A percentile compares a stretch with the other conserved stretches of the same genome.
Evolutionary conservation across 805 yeast species (phyloP).

Genomic region (Starmerella roubikii): DNA sequence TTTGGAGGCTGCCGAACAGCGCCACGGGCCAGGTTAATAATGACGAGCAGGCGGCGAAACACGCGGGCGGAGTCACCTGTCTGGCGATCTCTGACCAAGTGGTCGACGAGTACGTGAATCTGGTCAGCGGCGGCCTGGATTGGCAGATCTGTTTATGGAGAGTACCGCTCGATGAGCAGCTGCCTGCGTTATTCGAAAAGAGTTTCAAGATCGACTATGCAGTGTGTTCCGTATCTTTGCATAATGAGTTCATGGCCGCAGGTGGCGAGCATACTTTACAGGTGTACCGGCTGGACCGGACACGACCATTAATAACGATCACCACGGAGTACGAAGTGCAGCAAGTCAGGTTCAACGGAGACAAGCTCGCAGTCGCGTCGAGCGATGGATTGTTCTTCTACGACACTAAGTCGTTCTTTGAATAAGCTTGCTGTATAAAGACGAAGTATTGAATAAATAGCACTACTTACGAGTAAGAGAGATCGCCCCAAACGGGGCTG

Average conservation of each 20-base stretch:
- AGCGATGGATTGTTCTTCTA: neutral
- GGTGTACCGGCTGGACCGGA: slow-evolving; percentile 12
- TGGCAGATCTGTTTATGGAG: slow-evolving; percentile 14
- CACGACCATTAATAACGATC: slow-evolving; percentile 3
- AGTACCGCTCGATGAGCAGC: slow-evolving; percentile 8
- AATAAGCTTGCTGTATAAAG: too few relatives aligned
- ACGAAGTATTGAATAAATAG: neutral
- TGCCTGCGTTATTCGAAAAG: neutral
- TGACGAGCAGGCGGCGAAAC: slow-evolving; percentile 5
- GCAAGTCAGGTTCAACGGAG: neutral
- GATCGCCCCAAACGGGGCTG: slow-evolving; percentile 10
- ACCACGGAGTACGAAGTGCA: neutral
- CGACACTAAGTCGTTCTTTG: neutral
- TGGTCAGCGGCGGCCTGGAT: slow-evolving; percentile 15
- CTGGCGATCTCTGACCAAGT: slow-evolving; percentile 6
- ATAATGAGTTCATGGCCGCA: slow-evolving; percentile 8
- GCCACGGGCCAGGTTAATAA: slow-evolving; percentile 1
- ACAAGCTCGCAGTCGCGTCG: neutral
- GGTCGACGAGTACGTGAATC: neutral
- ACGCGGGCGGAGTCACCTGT: slow-evolving; percentile 8
- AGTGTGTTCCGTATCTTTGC: slow-evolving; percentile 10
- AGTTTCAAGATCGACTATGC: slow-evolving; percentile 5
- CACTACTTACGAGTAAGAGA: neutral
- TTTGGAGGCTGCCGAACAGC: slow-evolving; percentile 9
- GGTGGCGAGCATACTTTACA: slow-evolving; percentile 10